phyloP scores from a whole-genome alignment of 306 rosid genomes.

The Lathyrus oleraceus region DNA sequence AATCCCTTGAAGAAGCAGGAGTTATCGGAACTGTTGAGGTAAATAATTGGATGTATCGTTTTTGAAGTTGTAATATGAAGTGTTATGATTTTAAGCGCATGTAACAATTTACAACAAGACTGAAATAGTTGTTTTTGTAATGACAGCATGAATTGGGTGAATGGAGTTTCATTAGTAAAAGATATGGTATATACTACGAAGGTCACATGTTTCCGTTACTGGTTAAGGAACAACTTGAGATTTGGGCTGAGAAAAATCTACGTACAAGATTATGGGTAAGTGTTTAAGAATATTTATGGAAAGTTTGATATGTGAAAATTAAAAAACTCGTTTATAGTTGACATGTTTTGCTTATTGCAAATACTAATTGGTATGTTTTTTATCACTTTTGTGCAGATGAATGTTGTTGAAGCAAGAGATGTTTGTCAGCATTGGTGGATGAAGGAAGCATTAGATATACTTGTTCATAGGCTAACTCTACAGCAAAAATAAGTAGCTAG shows the following conservation, averaged over 20 bases:
- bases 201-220: conserved; percentile 92
- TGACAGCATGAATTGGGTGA: conserved; percentile 76
- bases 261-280: conserved; percentile 80
- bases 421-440: conserved; percentile 97
- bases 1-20: conserved; percentile 92
- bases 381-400: conserved; percentile 55
- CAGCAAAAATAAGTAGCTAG: conserved; percentile 20
- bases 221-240: conserved; percentile 83
- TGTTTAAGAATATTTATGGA: background rate
- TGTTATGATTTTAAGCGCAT: background rate
- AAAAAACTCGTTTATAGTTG: background rate
- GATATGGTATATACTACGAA: conserved; percentile 78
- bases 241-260: conserved; percentile 84
- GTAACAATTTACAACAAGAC: background rate
- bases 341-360: background rate
- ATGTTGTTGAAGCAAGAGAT: conserved; percentile 66
- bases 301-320: background rate
- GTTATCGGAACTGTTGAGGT: conserved; percentile 84
- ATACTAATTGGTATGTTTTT: background rate
- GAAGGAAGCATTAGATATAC: conserved; percentile 91
- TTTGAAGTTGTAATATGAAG: background rate
- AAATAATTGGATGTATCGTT: background rate
- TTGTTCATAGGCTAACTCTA: conserved; percentile 55
- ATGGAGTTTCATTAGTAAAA: conserved; percentile 91
- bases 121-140: background rate